Base-by-base conservation (phyloP, 371 early-diverging fungal genomes). In the Syncephalastrum monosporum region DNA sequence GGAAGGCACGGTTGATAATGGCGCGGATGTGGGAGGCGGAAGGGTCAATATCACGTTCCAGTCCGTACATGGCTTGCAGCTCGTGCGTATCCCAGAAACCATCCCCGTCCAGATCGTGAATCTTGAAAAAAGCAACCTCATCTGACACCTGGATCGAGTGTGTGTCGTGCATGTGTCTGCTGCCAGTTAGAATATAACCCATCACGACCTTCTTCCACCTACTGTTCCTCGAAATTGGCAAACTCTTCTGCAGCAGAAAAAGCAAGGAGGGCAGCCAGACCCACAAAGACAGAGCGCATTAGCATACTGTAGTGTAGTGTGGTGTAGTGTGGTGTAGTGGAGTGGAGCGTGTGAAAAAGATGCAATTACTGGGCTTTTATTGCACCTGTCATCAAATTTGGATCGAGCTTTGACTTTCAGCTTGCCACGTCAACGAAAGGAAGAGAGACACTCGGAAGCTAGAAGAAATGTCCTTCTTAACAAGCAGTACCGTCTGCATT, bases 61-160 rank as follows among this genome's bases (percentile, higher is more conserved):
- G n/a, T 3, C 71, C 73, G 41, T 72, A 76, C 61, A 76, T 64
- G 6, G 63, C 46, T 15, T 48, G 47, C 0, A 76, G 55, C 15
- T 76, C 77, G 5, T 42, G 14, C 14, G 64, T 71, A 55, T 68
- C 67, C 69, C 68, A 69, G 21, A 53, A 64, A 1, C 69, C 67
- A 59, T 81, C 63, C 42, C 75, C 43, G 47, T 84, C 27, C 51
- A 73, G 17, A 53, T 82, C 74, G 52, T 71, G 71, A 55, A 79
- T 44, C 56, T 69, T 69, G 62, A 82, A 68, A 56, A 69, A 65
- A 7, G 67, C 25, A 25, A 81, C 57, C 64, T 75, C 64, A 59
- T 74, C 65, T 46, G 67, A 52, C 47, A 77, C 52, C 58, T 74
- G 47, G 56, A 81, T 52, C 45, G 72, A 48, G 55, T 82, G 68